phyloP scores from a whole-genome alignment of 163 green algal genomes.

The Scenedesmus sp. region DNA sequence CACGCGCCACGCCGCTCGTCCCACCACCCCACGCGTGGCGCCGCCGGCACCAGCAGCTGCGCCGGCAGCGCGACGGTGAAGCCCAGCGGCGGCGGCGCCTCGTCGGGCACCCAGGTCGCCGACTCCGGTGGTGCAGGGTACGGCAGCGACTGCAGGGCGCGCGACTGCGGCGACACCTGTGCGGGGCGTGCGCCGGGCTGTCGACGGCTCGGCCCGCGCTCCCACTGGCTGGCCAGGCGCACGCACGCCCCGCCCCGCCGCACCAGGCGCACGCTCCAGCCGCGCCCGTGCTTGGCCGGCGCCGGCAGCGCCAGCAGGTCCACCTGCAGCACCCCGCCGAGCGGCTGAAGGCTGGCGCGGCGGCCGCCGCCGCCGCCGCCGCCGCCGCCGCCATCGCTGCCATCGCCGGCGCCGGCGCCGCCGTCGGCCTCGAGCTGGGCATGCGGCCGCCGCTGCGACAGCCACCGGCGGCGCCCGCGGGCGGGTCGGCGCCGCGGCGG shows the following conservation, averaged over 20 bases:
- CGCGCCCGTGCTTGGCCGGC: constrained; percentile 60
- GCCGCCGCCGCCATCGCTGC: not conserved
- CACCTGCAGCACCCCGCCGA: constrained; percentile 57
- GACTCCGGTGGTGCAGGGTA: constrained; percentile 48
- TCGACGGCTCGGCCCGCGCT: too few species aligned
- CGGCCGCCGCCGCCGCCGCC: not conserved
- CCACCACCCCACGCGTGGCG: constrained; percentile 59
- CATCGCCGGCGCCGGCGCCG: too few species aligned
- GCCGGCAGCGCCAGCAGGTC: constrained; percentile 67
- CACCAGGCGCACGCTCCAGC: constrained; percentile 62
- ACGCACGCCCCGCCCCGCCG: too few species aligned
- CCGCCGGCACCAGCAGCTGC: constrained; percentile 24
- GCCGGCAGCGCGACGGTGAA: constrained; percentile 49
- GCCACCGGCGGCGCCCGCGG: too few species aligned
- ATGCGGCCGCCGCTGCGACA: too few species aligned
- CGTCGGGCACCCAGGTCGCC: constrained; percentile 51
- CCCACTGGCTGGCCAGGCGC: too few species aligned
- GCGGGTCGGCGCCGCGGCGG: too few species aligned
- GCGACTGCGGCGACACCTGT: constrained; percentile 12
- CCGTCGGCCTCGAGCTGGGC: too few species aligned
- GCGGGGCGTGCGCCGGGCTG: too few species aligned
- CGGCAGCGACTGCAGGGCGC: constrained; percentile 15
- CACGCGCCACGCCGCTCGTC: constrained; percentile 53
- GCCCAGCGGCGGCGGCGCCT: constrained; percentile 67
- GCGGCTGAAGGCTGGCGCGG: constrained; percentile 31